Evolutionary conservation across 2,329 filamentous ascomycete genomes (phyloP), one percentile per base, ranked within the genome.

Genomic region (Talaromyces sp.): DNA sequence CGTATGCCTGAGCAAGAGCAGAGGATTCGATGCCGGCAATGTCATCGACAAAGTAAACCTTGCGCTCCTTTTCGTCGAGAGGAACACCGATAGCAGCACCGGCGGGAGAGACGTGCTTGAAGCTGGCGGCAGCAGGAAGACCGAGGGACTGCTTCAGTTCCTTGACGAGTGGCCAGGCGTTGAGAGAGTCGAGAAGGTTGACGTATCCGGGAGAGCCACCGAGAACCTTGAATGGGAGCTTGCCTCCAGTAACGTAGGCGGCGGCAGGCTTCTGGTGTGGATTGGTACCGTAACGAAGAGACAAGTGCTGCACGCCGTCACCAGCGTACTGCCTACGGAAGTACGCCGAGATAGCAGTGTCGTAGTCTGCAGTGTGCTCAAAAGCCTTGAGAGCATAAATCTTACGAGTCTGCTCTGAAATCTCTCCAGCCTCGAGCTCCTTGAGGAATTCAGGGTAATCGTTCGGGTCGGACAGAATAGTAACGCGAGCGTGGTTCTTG

Each of bases 61-160:
- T 96, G 79, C 91, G 89, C 85, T 99, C 95, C 59, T 91, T 90
- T 44, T 90, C 86, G 67, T 82, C 91, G 67, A 99, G 84, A 23
- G 92, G 91, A 6, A 95, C 87, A 68, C 93, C 95, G 72, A 99
- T 95, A 68, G 95, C 93, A 64, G 93, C 95, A 73, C 95, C 95
- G 48, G 95, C 95, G 21, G 95, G 95, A 9, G 95, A 99, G 66
- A 98, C 95, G 76, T 99, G 95, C 86, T 97, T 99, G 88, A 99
- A 99, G 76, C 92, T 96, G 66, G 95, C 93, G 33, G 95, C 95
- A 60, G 95, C 95, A 37, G 95, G 91, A 76, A 89, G 88, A 69
- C 89, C 88, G 23, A 98, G 87, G 23, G 93, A 92, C 69, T 89
- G 82, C 83, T 92, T 96, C 71, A 99, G 86, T 81, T 99, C 95